Percentiles rank a stretch among this genome's conserved stretches.
Conservation (phyloP, 495 filamentous ascomycete species). For the Aeminium ludgeri region DNA sequence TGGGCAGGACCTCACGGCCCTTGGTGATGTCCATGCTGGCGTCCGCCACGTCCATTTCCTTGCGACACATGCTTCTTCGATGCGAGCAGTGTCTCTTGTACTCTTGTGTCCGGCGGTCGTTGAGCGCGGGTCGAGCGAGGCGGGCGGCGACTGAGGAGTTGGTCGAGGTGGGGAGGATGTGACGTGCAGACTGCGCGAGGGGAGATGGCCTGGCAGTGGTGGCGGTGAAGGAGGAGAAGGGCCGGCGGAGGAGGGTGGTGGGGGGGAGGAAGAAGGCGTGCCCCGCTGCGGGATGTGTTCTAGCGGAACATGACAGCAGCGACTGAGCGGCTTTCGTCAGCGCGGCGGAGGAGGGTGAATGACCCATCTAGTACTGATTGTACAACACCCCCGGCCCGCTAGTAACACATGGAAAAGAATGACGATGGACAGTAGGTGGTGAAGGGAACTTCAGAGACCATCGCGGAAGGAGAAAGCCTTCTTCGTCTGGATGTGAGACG, state of each 20-base stretch:
- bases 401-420: neutral
- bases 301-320: too few species aligned
- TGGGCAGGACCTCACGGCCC: slow-evolving; percentile 47
- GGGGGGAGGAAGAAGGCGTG: neutral
- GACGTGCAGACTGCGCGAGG: neutral
- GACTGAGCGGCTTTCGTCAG: too few species aligned
- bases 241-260: neutral
- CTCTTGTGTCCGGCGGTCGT: neutral
- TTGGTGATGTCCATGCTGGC: slow-evolving; percentile 31
- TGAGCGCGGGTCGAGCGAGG: neutral
- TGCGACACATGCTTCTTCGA: slow-evolving; percentile 28
- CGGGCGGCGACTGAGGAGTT: neutral
- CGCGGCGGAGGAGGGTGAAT: too few species aligned
- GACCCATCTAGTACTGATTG: neutral
- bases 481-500: neutral
- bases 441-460: too few species aligned
- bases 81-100: slow-evolving; percentile 26
- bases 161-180: neutral
- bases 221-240: neutral
- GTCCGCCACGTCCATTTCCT: slow-evolving; percentile 19
- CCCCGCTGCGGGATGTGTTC: neutral
- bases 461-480: too few species aligned
- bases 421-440: neutral
- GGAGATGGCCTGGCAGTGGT: neutral
- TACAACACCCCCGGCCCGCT: neutral